These are phyloP conservation scores for Albizia julibrissin DNA, from an alignment of 306 rosid species.

Conservation along the genomic window DNA sequence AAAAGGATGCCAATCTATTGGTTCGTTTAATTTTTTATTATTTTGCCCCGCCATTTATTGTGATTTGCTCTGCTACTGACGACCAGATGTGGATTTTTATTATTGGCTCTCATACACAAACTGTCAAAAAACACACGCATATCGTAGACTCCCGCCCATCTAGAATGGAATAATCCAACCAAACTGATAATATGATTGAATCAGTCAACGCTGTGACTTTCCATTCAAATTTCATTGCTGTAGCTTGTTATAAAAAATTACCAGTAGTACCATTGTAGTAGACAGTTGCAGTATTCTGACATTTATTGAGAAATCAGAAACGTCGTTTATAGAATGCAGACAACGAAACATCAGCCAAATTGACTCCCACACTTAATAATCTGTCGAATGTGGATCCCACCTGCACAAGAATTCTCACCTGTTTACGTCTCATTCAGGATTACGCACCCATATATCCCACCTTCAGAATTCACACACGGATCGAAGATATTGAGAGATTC, in stretches of 20 bases:
- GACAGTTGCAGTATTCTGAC: background rate
- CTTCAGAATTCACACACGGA: background rate
- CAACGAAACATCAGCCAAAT: background rate
- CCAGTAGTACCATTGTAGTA: background rate
- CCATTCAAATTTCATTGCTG: background rate
- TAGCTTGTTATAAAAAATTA: background rate
- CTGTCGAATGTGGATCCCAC: background rate
- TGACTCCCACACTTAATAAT: background rate
- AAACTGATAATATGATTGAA: background rate
- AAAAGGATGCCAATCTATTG: background rate
- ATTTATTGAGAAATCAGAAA: background rate
- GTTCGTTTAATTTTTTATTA: background rate
- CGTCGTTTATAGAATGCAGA: background rate
- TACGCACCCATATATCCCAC: background rate
- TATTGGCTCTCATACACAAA: background rate
- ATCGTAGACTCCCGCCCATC: background rate
- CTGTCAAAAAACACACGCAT: background rate
- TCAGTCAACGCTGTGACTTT: background rate
- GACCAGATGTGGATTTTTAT: background rate
- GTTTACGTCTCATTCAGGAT: background rate
- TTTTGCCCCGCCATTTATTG: background rate
- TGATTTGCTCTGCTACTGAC: background rate
- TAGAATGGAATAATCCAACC: background rate
- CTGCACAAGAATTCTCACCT: background rate
- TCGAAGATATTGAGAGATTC: background rate